Base-by-base conservation (phyloP, 1,284 basidiomycete genomes). In the Cryptococcus sp. region DNA sequence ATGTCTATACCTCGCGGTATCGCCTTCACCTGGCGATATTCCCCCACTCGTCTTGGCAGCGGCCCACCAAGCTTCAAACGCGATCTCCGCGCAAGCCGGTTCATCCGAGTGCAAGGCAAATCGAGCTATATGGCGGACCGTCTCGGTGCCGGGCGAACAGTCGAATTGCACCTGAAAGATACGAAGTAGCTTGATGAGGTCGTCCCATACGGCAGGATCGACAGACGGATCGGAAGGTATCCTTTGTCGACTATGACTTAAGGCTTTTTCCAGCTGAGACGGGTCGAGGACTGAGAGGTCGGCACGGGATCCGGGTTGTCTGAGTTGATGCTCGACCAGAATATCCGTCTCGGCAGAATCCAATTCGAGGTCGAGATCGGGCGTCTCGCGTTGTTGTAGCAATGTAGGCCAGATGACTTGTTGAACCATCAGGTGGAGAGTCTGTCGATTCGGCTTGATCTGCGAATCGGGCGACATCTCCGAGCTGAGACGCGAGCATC, bases 81-180 rank as follows among this genome's bases (percentile, higher is more conserved):
- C 41, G 10, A 33, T 9, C n/a, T 16, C 14, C 4, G 28, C 41
- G 18, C 23, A 24, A 18, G 16, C 31, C 3, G 28, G 26, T 14
- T 43, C 18, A 24, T 43, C 21, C 5, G 28, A 19, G 18, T 16
- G 11, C 4, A 11, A 12, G 9, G 41, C 41, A 32, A 43, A 43
- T 32, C 12, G 40, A 1, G 42, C 54, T 1, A 66, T 31, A 19
- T 57, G 53, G 7, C 61, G 56, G 47, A 53, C 62, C 14, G 63
- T 62, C 36, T 63, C 61, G 3, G 56, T 53, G 2, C 58, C 59
- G 2, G 61, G 59, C 5, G 31, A 21, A 32, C 43, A 45, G 28
- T 18, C 21, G 43, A 36, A 43, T 6, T 40, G 10, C 12, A 3
- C 5, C 1, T 32, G 33, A 31, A 58, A 58, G 25, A 38, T 22